phyloP scores from a whole-genome alignment of 1,284 basidiomycete species.

The Ustanciosporium gigantosporum region DNA sequence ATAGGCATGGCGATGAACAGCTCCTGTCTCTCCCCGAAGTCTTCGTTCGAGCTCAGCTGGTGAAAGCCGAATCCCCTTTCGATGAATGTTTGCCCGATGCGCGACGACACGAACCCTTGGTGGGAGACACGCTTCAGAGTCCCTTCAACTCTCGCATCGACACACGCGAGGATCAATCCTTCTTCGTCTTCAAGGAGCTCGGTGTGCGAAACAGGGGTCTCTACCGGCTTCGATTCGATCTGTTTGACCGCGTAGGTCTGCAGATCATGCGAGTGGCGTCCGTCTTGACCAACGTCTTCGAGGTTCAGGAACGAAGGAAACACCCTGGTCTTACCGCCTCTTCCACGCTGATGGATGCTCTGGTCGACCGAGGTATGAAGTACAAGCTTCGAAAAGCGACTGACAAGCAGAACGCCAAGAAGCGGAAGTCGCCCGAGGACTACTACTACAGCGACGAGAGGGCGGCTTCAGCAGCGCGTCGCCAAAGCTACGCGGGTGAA shows the following conservation, averaged over 20 bases:
- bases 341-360: conserved; percentile 24
- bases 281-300: conserved; percentile 33
- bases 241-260: conserved; percentile 28
- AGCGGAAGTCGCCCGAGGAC: conserved; percentile 30
- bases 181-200: conserved; percentile 51
- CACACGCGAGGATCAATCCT: conserved; percentile 31
- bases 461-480: conserved; percentile 2
- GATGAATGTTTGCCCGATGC: conserved; percentile 28
- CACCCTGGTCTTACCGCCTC: conserved; percentile 22
- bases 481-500: conserved; percentile 23
- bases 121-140: conserved; percentile 28
- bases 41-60: conserved; percentile 31
- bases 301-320: conserved; percentile 31
- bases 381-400: conserved; percentile 32
- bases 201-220: conserved; percentile 34
- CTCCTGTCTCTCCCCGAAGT: conserved; percentile 34
- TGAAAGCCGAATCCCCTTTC: conserved; percentile 8
- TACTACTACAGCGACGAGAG: conserved; percentile 23
- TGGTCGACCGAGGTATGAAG: conserved; percentile 35
- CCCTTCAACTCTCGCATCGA: conserved; percentile 37
- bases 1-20: conserved; percentile 33
- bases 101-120: conserved; percentile 17
- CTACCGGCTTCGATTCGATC: conserved; percentile 43
- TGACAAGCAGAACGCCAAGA: conserved; percentile 20
- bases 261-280: conserved; percentile 23